Base-by-base conservation (phyloP, 345 rosid genomes). In the Pistacia vera region DNA sequence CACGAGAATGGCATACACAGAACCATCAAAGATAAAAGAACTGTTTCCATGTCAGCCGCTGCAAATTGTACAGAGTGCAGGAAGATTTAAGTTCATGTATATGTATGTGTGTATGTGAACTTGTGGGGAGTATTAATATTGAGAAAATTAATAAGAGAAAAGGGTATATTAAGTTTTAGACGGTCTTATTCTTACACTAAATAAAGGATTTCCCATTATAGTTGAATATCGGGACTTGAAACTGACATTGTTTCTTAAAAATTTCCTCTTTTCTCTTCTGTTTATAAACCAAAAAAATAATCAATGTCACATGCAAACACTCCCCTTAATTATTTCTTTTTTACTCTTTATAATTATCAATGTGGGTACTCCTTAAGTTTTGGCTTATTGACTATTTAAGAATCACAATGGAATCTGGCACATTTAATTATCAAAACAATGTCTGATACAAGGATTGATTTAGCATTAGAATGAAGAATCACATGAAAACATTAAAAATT, bases 31-130 rank as follows among this genome's bases (percentile, higher is more conserved):
- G 36, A 72, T 28, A 66, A 63, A 64, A 69, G 33, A 75, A 78
- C 90, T 80, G 77, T 78, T 55, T 77, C 89, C 87, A 76, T 83
- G 90, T 89, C 89, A 85, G 89, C 81, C 85, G 82, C 88, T 85
- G 89, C 82, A 81, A 73, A 76, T 38, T 68, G 79, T 79, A 63
- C 79, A 74, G 70, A 36, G 4, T 9, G 41, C 16, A 64, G 51
- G 80, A 65, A 81, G 70, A 72, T 25, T 69, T n/a, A 63, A 62
- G 52, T 44, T 44, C 9, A 41, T 41, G 46, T 41, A 8, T 41
- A 8, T 7, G 7, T 5, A 41, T 41, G 35, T 16, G 11, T 4
- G 5, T 38, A 35, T 68, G 55, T 59, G 80, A 63, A 75, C 75
- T 38, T 80, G 72, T 58, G 46, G 63, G 73, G 66, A 56, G 70